Conservation (phyloP, 2,329 filamentous ascomycete genomes). For the Lizonia empirigonia region DNA sequence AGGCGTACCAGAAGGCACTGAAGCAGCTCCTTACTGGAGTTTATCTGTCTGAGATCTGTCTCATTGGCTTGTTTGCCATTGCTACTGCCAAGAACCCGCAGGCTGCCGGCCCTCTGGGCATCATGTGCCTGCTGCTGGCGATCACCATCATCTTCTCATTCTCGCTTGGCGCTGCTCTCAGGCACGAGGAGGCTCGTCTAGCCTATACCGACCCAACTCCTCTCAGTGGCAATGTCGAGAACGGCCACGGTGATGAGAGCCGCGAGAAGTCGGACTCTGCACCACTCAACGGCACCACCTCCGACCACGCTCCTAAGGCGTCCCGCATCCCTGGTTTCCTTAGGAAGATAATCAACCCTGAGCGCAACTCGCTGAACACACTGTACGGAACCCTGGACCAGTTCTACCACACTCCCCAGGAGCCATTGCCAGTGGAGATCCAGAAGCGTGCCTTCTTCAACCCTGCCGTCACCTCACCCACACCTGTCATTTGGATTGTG, state of each 20-base stretch:
- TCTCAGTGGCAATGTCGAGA: slow-evolving; percentile 29
- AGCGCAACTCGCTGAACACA: slow-evolving; percentile 37
- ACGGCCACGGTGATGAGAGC: slow-evolving; percentile 27
- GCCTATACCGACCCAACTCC: slow-evolving; percentile 35
- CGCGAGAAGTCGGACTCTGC: slow-evolving; percentile 22
- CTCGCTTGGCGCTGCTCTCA: slow-evolving; percentile 41
- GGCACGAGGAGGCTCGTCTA: slow-evolving; percentile 38
- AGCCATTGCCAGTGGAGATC: slow-evolving; percentile 42
- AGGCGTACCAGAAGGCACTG: slow-evolving; percentile 54
- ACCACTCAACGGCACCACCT: slow-evolving; percentile 9
- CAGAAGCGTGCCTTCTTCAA: slow-evolving; percentile 52
- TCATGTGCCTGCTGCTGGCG: slow-evolving; percentile 51
- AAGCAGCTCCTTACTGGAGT: slow-evolving; percentile 55
- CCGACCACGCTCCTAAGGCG: slow-evolving; percentile 24
- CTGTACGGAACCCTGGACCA: slow-evolving; percentile 41
- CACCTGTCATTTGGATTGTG: slow-evolving; percentile 55
- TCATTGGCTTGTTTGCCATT: slow-evolving; percentile 56
- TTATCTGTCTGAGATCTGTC: slow-evolving; percentile 55
- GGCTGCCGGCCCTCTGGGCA: slow-evolving; percentile 49
- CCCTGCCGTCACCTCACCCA: slow-evolving; percentile 51
- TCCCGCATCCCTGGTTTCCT: slow-evolving; percentile 43
- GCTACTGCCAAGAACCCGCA: slow-evolving; percentile 42
- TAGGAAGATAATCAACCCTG: slow-evolving; percentile 41
- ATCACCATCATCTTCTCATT: slow-evolving; percentile 51
- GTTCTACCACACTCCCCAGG: slow-evolving; percentile 41